A percentile compares a stretch with the other conserved stretches of the same genome.
Conservation (phyloP, 2,329 filamentous ascomycete genomes). For the Fusarium continuum region DNA sequence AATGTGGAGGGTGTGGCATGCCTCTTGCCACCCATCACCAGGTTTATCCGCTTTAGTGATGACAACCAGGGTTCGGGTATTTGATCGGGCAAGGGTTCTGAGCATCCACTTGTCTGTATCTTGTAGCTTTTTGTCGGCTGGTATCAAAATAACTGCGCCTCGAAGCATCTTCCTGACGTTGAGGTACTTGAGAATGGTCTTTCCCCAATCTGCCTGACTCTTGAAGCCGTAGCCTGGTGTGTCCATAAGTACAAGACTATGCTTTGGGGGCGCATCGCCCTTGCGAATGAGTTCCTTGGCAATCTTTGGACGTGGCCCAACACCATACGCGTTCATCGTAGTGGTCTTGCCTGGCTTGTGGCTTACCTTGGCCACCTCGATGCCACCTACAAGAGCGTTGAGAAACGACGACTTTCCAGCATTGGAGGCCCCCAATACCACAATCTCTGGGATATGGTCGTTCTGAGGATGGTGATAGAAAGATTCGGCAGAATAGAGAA, state of each 20-base stretch:
- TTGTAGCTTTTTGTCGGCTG: slow-evolving; percentile 62
- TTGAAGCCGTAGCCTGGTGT: slow-evolving; percentile 62
- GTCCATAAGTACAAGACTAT: slow-evolving; percentile 61
- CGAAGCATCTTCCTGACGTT: slow-evolving; percentile 56
- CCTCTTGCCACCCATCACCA: slow-evolving; percentile 43
- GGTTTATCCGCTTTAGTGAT: slow-evolving; percentile 67
- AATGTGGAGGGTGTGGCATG: slow-evolving; percentile 42
- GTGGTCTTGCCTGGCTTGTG: slow-evolving; percentile 62
- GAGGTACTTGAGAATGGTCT: slow-evolving; percentile 62
- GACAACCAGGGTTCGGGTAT: slow-evolving; percentile 59
- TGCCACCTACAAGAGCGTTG: slow-evolving; percentile 74
- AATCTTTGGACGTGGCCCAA: slow-evolving; percentile 54
- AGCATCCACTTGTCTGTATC: slow-evolving; percentile 59
- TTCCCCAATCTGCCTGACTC: slow-evolving; percentile 61
- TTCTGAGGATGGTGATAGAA: slow-evolving; percentile 62
- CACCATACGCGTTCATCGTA: slow-evolving; percentile 65
- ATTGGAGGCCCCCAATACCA: slow-evolving; percentile 86
- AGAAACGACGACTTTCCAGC: slow-evolving; percentile 90
- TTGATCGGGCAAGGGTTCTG: slow-evolving; percentile 55
- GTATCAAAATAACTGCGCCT: slow-evolving; percentile 63
- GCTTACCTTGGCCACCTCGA: slow-evolving; percentile 59
- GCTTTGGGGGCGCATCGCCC: slow-evolving; percentile 54
- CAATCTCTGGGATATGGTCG: slow-evolving; percentile 67
- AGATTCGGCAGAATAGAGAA: slow-evolving; percentile 61
- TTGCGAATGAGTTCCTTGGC: slow-evolving; percentile 41